Evolutionary conservation across 2,329 filamentous ascomycete genomes (phyloP), one percentile per base, ranked within the genome.

Genomic region (Aureobasidium sp.): DNA sequence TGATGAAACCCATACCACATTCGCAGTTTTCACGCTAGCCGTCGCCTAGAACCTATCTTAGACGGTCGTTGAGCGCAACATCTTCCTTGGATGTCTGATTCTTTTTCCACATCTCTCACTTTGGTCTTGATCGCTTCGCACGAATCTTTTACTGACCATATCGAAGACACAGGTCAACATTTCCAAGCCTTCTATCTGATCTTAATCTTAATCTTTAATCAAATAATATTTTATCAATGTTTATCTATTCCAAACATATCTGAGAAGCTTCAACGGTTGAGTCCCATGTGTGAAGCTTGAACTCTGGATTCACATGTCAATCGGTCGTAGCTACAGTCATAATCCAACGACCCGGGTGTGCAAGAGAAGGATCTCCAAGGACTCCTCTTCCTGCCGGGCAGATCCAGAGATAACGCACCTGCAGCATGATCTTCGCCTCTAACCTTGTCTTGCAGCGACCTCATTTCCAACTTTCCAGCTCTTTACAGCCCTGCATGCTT

Each of bases 1-100:
- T 88, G 86, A 89, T 89, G 85, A 89, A 88, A 86, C 75, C 82
- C 82, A 80, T 85, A 83, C 81, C 79, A 83, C 80, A 89, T 90
- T 91, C 87, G 88, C 88, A 91, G 88, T 91, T 91, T 91, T 85
- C 87, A 89, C 88, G 89, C 80, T 69, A 75, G 72, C 70, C 71
- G 67, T 72, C 72, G 71, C 68, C 68, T 68, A 72, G 72, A 74
- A 74, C 73, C 72, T 73, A 73, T 65, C 64, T 67, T 64, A 70
- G 68, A 70, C 67, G 68, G 69, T 66, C 71, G 67, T 66, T 74
- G 72, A 73, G 71, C 68, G 72, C 65, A 57, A 62, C 70, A 72
- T 73, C 72, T 73, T 74, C 72, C 72, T 74, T 74, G 71, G 72
- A 74, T 74, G 72, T 74, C 72, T 73, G 72, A 70, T 63, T 57